Conservation (phyloP, 768 basidiomycete species). For the Hygrophorus pudorinus region DNA sequence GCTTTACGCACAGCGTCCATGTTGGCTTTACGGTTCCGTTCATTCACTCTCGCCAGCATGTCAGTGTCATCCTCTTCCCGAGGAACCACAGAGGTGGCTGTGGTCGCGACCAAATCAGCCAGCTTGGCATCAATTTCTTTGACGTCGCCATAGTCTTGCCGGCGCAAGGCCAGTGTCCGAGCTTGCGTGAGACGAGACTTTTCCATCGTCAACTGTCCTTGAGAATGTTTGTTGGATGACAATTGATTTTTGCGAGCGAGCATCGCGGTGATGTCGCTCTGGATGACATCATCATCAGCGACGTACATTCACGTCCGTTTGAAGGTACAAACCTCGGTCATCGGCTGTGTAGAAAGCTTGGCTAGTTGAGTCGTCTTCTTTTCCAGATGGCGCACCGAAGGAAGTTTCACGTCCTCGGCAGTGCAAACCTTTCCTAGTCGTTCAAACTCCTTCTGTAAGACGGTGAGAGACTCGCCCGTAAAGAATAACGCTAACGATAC, state of each 20-base stretch:
- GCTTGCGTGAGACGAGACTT: conserved; percentile 59
- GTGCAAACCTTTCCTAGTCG: conserved; percentile 38
- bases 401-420: conserved; percentile 50
- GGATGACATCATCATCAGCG: neutral
- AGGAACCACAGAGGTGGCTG: conserved; percentile 10
- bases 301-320: neutral
- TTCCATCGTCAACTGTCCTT: conserved; percentile 40
- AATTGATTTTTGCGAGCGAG: conserved; percentile 53
- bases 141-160: conserved; percentile 60
- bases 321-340: conserved; percentile 63
- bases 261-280: conserved; percentile 82
- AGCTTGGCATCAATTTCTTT: conserved; percentile 54
- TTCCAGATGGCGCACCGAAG: conserved; percentile 55
- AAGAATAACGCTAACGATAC: conserved; percentile 14
- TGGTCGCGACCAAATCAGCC: conserved; percentile 31
- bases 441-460: conserved; percentile 61
- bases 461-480: neutral
- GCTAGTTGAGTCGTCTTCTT: conserved; percentile 56
- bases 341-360: conserved; percentile 44
- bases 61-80: conserved; percentile 27
- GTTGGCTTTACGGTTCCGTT: conserved; percentile 82
- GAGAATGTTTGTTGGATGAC: conserved; percentile 18
- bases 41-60: conserved; percentile 72
- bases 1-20: conserved; percentile 70
- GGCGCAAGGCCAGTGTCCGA: conserved; percentile 63